Evolutionary conservation across 2,329 filamentous ascomycete genomes (phyloP), one percentile per base, ranked within the genome.

Genomic region (Alternaria ventricosa): DNA sequence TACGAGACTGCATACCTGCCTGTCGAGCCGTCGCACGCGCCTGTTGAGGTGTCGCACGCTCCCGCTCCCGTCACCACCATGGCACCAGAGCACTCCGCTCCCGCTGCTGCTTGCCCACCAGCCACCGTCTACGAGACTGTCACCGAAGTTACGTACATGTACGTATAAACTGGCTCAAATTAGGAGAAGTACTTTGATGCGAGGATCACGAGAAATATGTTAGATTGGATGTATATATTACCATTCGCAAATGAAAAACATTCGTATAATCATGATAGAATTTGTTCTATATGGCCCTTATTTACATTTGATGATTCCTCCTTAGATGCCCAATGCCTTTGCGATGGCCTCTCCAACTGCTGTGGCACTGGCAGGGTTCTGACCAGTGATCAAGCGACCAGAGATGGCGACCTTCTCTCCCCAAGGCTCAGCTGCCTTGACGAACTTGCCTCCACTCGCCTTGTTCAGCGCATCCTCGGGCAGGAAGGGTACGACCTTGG

Each of bases 401-500:
- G 75, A 71, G 20, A 81, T 75, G 20, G 81, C 82, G 8, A 85
- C 79, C 78, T 84, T 84, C 66, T 70, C 71, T 1, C 71, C 78
- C 79, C 81, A 81, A n/a, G 83, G 81, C 73, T 87, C 77, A 1
- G 75, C 80, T 0, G 87, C 85, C 81, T 88, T 88, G 68, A 84
- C 83, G 71, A 85, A 91, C 53, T 82, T 82, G 20, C 83, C 89
- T 7, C 87, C 84, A 22, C 78, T 84, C 13, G 83, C 81, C 69
- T 75, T 75, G 71, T 84, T 68, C 57, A 88, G 75, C 76, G 85
- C 83, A 65, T 86, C 85, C 76, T 88, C 87, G 46, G 92, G 85
- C 77, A 85, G 76, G 78, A 91, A 92, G 3, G 89, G 88, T 82
- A 89, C 82, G 4, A 61, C 77, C 30, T 77, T 66, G 33, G 72